A percentile compares a stretch with the other conserved stretches of the same genome.
Evolutionary conservation across 768 basidiomycete genomes (phyloP).

Genomic region (Leccinum subtestaceum): DNA sequence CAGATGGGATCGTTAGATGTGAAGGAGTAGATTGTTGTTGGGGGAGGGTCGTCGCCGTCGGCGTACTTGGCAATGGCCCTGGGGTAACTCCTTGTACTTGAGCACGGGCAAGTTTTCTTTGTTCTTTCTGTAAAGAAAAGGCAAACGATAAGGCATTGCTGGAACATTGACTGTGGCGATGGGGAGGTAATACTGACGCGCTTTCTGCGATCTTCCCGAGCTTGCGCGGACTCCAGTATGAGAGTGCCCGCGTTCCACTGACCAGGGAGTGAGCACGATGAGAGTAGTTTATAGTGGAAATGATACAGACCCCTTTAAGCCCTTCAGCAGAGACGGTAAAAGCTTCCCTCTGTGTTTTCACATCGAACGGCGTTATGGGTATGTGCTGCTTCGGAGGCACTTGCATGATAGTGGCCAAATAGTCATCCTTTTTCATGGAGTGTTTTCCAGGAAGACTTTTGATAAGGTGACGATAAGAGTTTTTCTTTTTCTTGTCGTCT

Average conservation of each 20-base stretch:
- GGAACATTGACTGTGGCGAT: conserved; percentile 2
- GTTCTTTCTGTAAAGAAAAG: conserved; percentile 55
- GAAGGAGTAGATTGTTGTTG: conserved; percentile 33
- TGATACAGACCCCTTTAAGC: conserved; percentile 61
- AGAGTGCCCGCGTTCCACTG: conserved; percentile 69
- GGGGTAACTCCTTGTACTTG: conserved; percentile 34
- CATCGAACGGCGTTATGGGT: conserved; percentile 60
- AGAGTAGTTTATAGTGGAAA: conserved; percentile 7
- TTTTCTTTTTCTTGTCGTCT: conserved; percentile 70
- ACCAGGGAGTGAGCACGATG: conserved; percentile 11
- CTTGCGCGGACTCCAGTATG: conserved; percentile 68
- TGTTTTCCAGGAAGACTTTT: conserved; percentile 78
- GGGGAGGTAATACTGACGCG: conserved; percentile 47
- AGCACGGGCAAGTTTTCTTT: conserved; percentile 64
- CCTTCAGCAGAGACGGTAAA: conserved; percentile 73
- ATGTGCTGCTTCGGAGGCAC: conserved; percentile 70
- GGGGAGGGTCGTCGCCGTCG: conserved; percentile 27
- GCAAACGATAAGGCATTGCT: conserved; percentile 11
- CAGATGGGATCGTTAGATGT: conserved; percentile 21
- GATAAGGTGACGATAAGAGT: conserved; percentile 73
- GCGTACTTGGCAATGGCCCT: conserved; percentile 22
- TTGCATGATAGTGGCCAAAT: conserved; percentile 61
- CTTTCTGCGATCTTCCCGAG: conserved; percentile 73
- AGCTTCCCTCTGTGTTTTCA: conserved; percentile 65
- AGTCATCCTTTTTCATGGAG: conserved; percentile 77